phyloP scores from a whole-genome alignment of 306 rosid species.

The Casuarina equisetifolia region DNA sequence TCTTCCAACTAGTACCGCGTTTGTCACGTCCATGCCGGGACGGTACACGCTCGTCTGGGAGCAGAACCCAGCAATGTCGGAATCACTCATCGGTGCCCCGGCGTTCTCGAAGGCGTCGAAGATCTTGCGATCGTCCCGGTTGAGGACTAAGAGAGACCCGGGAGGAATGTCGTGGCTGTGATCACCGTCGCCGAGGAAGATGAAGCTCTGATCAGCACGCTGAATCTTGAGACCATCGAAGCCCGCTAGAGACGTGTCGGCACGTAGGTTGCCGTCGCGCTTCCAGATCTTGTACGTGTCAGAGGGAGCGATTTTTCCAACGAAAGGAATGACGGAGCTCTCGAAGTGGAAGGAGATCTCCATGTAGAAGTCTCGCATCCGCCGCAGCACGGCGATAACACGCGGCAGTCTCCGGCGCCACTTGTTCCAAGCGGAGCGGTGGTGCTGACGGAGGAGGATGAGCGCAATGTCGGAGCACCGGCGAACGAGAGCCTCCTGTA shows the following conservation, averaged over 20 bases:
- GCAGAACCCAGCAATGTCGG: conserved; percentile 76
- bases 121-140: conserved; percentile 67
- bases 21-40: conserved; percentile 95
- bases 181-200: conserved; percentile 90
- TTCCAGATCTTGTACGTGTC: conserved; percentile 95
- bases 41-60: conserved; percentile 84
- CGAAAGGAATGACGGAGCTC: conserved; percentile 95
- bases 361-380: conserved; percentile 97
- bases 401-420: conserved; percentile 96
- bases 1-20: conserved; percentile 77
- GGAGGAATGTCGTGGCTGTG: conserved; percentile 39
- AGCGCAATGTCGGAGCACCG: conserved; percentile 70
- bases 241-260: conserved; percentile 82
- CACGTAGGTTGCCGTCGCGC: conserved; percentile 86
- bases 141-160: conserved; percentile 72
- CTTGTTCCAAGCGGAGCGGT: conserved; percentile 85
- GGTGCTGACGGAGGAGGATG: conserved; percentile 65
- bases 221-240: conserved; percentile 93
- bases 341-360: conserved; percentile 91
- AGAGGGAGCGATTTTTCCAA: conserved; percentile 87
- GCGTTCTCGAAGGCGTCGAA: conserved; percentile 90
- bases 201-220: conserved; percentile 93
- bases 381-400: conserved; percentile 66
- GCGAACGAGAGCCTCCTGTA: conserved; percentile 88
- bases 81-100: conserved; percentile 71